Evolutionary conservation across 1,284 basidiomycete genomes (phyloP), one percentile per base, ranked within the genome.

Genomic region (Butyriboletus appendiculatus): DNA sequence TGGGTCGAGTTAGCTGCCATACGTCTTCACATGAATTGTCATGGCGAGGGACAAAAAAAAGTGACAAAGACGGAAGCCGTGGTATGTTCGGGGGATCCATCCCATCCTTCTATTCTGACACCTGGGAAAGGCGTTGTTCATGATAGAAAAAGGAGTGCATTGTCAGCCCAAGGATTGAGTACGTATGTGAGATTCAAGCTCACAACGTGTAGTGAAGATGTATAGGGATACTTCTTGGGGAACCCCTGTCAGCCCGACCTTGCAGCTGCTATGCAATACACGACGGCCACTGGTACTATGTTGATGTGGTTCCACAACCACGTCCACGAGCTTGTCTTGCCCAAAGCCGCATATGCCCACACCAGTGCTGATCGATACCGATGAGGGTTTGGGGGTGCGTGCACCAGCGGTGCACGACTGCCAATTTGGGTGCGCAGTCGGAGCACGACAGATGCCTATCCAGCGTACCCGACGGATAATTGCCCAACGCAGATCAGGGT

Each of bases 151-250:
- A 30, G 33, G 35, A 32, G 39, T 12, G 18, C 20, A 15, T 22
- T 24, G 41, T 45, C 33, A 5, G 37, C 16, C 22, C 15, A 41
- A 38, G 53, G 3, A n/a, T 16, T 30, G 33, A 6, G 32, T 14
- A 14, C 9, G 7, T 11, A 33, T 28, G 16, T 15, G 2, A 16
- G 30, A 37, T 39, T 56, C 10, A 45, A 43, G 45, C n/a, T 20
- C 16, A 30, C 59, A 60, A 61, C 61, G 58, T 63, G 59, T 63
- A 61, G 10, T 18, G 37, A 14, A 45, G 41, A 48, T 24, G 38
- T 18, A 33, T 28, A 53, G 40, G 52, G 53, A 59, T 63, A 58
- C n/a, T 49, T 39, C 40, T 35, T 34, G 18, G 20, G 32, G 32
- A 20, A 11, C 9, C n/a, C 47, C 39, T 47, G 43, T 43, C 32